A percentile compares a stretch with the other conserved stretches of the same genome.
Evolutionary conservation across 163 green algal genomes (phyloP).

Genomic region (Dunaliella salina): DNA sequence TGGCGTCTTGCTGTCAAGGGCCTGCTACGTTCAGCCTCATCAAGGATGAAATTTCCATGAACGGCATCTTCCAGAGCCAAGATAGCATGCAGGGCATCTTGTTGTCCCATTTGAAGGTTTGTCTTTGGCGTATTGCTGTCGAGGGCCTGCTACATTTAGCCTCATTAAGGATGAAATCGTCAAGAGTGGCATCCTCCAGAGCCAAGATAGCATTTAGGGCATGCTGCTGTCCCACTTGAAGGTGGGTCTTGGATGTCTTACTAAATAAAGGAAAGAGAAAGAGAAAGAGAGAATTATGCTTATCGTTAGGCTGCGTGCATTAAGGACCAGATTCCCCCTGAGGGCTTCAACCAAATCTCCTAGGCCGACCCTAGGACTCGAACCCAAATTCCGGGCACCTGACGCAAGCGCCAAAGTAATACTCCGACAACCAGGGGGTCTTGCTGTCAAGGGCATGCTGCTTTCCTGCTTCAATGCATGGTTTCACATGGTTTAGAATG

Average conservation of each 20-base stretch:
- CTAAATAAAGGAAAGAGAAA: no score
- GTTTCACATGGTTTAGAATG: no score
- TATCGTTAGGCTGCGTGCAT: no score
- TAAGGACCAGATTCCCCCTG: no score
- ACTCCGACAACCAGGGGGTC: no score
- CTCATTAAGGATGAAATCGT: slow-evolving; percentile 49
- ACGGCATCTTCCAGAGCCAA: slow-evolving; percentile 39
- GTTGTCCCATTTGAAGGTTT: slow-evolving; percentile 27
- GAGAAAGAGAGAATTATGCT: no score
- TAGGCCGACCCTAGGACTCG: no score
- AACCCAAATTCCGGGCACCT: no score
- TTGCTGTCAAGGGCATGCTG: slow-evolving; percentile 21
- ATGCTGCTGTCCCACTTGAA: slow-evolving; percentile 37
- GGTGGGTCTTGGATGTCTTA: slow-evolving; percentile 1
- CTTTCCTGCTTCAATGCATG: slow-evolving; percentile 35
- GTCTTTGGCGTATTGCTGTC: background rate
- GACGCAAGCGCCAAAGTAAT: no score
- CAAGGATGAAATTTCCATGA: slow-evolving; percentile 42
- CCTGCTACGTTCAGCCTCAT: slow-evolving; percentile 43
- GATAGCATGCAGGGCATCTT: slow-evolving; percentile 43
- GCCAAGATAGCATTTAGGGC: slow-evolving; percentile 40
- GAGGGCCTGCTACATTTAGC: slow-evolving; percentile 22
- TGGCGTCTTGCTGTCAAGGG: no score
- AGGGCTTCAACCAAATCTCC: no score
- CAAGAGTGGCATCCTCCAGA: slow-evolving; percentile 36